Conservation (phyloP, 768 basidiomycete genomes). For the Rhizopogon vesiculosus region DNA sequence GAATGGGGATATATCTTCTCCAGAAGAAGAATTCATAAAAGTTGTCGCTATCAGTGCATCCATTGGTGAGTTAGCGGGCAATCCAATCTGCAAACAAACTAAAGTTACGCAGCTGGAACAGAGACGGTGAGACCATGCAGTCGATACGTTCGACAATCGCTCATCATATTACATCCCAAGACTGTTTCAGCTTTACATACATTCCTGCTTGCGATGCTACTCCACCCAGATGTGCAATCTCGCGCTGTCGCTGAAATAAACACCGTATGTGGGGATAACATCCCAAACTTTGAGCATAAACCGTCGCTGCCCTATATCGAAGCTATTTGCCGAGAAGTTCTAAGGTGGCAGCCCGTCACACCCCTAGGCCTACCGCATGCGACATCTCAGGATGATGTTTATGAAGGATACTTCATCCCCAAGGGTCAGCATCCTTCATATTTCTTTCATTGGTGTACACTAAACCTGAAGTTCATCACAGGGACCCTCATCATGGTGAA, state of each 20-base stretch:
- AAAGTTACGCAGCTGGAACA: slow-evolving; percentile 6
- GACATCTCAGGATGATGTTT: slow-evolving; percentile 11
- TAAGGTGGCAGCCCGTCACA: slow-evolving; percentile 16
- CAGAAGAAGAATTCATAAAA: slow-evolving; percentile 1
- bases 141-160: not conserved
- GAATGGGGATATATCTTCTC: not conserved
- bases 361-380: slow-evolving; percentile 13
- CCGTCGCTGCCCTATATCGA: slow-evolving; percentile 21
- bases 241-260: slow-evolving; percentile 24
- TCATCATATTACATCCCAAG: slow-evolving; percentile 3
- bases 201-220: slow-evolving; percentile 21
- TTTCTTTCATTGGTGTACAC: not conserved
- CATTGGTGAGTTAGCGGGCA: not conserved
- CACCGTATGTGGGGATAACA: slow-evolving; percentile 12
- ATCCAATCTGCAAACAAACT: not conserved
- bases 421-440: slow-evolving; percentile 7
- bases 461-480: not conserved
- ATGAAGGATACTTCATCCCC: slow-evolving; percentile 15
- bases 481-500: not conserved
- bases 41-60: not conserved
- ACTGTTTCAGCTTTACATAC: slow-evolving; percentile 9
- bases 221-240: slow-evolving; percentile 21
- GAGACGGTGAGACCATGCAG: slow-evolving; percentile 13
- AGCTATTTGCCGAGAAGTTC: slow-evolving; percentile 18
- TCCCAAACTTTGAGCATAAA: slow-evolving; percentile 22